A percentile compares a stretch with the other conserved stretches of the same genome.
phyloP scores from a whole-genome alignment of 768 basidiomycete species.

The Rickenella mellea region DNA sequence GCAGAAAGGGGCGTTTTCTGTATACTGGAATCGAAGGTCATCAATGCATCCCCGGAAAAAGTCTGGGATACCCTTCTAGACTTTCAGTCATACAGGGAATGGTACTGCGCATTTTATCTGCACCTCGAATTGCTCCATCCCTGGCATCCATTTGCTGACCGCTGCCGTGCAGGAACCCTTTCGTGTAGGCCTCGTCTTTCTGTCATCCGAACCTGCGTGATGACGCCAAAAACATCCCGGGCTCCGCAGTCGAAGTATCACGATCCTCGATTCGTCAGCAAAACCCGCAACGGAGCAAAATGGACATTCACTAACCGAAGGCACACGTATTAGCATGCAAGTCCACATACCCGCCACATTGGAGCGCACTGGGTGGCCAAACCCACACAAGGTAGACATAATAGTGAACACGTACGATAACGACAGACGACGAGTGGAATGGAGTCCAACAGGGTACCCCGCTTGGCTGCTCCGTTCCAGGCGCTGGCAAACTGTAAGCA shows the following conservation, averaged over 20 bases:
- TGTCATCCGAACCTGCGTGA: neutral
- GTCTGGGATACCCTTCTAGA: conserved; percentile 57
- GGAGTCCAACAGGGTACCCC: conserved; percentile 35
- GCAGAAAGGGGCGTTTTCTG: conserved; percentile 35
- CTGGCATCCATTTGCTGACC: neutral
- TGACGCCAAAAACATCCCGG: neutral
- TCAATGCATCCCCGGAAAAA: conserved; percentile 51
- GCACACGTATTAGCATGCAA: conserved; percentile 37
- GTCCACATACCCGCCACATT: conserved; percentile 58
- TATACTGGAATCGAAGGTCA: conserved; percentile 34
- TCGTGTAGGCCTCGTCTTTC: conserved; percentile 35
- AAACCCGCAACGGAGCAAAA: conserved; percentile 28
- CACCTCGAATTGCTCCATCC: conserved; percentile 1
- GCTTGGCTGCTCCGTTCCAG: conserved; percentile 40
- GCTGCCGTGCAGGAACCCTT: conserved; percentile 47
- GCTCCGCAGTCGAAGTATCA: conserved; percentile 32
- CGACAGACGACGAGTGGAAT: conserved; percentile 46
- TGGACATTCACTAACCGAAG: conserved; percentile 41
- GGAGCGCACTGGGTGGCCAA: conserved; percentile 27
- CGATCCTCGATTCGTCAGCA: conserved; percentile 32
- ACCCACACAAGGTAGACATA: conserved; percentile 29
- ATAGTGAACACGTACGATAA: conserved; percentile 41
- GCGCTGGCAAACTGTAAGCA: conserved; percentile 54
- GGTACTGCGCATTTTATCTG: conserved; percentile 28
- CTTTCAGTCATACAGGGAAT: conserved; percentile 52